Evolutionary conservation across 495 filamentous ascomycete genomes (phyloP).

Genomic region (Aspergillus taichungensis): DNA sequence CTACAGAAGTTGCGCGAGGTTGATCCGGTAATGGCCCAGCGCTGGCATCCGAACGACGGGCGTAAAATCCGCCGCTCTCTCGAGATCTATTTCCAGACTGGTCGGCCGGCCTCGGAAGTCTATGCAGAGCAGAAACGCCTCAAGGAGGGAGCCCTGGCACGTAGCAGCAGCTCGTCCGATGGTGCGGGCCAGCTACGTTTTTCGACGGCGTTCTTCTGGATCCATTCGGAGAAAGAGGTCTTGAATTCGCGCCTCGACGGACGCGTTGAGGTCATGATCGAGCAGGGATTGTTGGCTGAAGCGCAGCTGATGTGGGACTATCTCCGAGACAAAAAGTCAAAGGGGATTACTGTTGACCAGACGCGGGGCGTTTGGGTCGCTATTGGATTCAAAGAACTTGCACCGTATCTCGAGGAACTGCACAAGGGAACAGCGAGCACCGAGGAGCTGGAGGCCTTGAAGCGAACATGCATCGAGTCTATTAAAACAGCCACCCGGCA

Average conservation of each 20-base stretch:
- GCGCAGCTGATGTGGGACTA: slow-evolving; percentile 53
- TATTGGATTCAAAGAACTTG: slow-evolving; percentile 90
- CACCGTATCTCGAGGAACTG: slow-evolving; percentile 54
- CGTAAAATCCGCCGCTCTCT: slow-evolving; percentile 86
- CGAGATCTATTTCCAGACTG: slow-evolving; percentile 77
- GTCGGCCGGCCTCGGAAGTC: slow-evolving; percentile 72
- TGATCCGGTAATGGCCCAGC: slow-evolving; percentile 80
- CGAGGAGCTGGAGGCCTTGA: slow-evolving; percentile 36
- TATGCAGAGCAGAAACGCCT: slow-evolving; percentile 62
- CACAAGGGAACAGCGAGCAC: slow-evolving; percentile 21
- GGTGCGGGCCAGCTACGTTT: slow-evolving; percentile 36
- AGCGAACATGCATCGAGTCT: slow-evolving; percentile 37
- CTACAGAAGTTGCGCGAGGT: slow-evolving; percentile 63
- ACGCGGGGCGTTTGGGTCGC: slow-evolving; percentile 87
- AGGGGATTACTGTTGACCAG: slow-evolving; percentile 52
- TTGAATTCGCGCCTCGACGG: slow-evolving; percentile 62
- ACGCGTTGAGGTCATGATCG: slow-evolving; percentile 77
- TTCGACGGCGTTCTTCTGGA: slow-evolving; percentile 73
- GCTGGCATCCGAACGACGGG: slow-evolving; percentile 89
- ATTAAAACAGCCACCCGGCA: slow-evolving; percentile 76
- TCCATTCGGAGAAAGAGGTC: slow-evolving; percentile 58
- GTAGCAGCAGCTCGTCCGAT: slow-evolving; percentile 5
- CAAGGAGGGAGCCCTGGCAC: slow-evolving; percentile 17
- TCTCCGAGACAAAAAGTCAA: slow-evolving; percentile 32
- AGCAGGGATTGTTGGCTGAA: slow-evolving; percentile 62